These are phyloP conservation scores for Termitomyces sp. DNA, from an alignment of 1,284 basidiomycete genomes.

Conservation along the genomic window DNA sequence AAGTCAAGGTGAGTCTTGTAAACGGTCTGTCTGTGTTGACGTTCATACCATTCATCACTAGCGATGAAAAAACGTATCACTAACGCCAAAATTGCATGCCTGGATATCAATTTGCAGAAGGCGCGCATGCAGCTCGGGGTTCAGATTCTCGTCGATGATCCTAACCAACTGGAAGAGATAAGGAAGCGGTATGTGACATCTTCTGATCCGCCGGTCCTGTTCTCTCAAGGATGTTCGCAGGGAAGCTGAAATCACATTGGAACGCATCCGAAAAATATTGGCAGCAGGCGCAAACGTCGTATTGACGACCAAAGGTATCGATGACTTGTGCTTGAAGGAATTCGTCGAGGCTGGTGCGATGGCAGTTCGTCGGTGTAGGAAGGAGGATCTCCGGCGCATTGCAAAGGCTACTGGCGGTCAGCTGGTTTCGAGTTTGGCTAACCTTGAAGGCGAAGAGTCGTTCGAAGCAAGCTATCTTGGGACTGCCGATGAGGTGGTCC, in stretches of 20 bases:
- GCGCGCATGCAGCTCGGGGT: constrained; percentile 97
- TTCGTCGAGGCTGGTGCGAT: constrained; percentile 99
- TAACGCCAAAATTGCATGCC: constrained; percentile 95
- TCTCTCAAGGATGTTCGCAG: constrained; percentile 34
- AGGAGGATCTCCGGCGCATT: constrained; percentile 95
- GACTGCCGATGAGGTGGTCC: constrained; percentile 90
- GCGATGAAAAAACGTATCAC: constrained; percentile 97
- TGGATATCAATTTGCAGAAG: constrained; percentile 98
- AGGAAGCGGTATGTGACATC: constrained; percentile 63
- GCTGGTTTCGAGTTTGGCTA: constrained; percentile 89
- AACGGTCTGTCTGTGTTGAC: not conserved
- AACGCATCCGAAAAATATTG: constrained; percentile 94
- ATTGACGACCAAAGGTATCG: constrained; percentile 97
- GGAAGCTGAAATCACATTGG: constrained; percentile 94
- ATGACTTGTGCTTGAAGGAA: constrained; percentile 97
- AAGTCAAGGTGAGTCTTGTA: constrained; percentile 73
- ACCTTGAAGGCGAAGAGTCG: constrained; percentile 97
- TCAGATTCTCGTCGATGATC: constrained; percentile 97
- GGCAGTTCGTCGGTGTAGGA: constrained; percentile 96
- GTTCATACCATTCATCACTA: constrained; percentile 27
- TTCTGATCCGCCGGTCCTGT: not conserved
- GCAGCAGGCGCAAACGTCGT: constrained; percentile 96
- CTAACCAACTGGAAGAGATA: constrained; percentile 95
- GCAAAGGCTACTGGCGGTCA: constrained; percentile 97
- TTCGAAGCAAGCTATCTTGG: constrained; percentile 92